Base-by-base conservation (phyloP, 495 filamentous ascomycete species). In the Neurospora terricola region DNA sequence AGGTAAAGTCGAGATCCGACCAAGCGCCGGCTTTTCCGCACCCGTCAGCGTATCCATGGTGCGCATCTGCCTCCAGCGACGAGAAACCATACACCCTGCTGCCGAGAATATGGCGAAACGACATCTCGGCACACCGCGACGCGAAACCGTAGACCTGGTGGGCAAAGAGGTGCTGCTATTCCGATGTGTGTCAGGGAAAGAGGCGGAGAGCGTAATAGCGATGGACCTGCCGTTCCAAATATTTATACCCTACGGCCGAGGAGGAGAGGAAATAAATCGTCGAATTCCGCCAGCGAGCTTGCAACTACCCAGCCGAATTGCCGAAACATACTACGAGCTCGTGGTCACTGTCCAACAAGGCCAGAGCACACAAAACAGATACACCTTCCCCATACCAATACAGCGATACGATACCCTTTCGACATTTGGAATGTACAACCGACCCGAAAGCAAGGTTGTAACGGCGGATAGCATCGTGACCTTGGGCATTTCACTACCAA, bases 341-440 rank as follows among this genome's bases (percentile, higher is more conserved):
- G 93, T 98, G 27, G 96, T 99, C 14, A 96, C 90, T 72, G 93
- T 99, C 16, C 95, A 98, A 79, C 96, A 99, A 80, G 93, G 94
- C 8, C 89, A 88, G 68, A 87, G 89, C 72, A 89, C 94, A 40
- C 91, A 98, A 80, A 92, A 91, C 77, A 97, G 96, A 84, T 96
- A 94, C 78, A 82, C 91, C 8, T 97, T 97, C 75, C 94, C 96
- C 1, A 92, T 98, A 1, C 96, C 96, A 14, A 89, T 99, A 74
- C 87, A 90, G 74, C 88, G 96, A 75, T 99, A 98, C 82, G 96
- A 99, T 81, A 99, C 94, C 4, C 85, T 99, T 38, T 98, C 94
- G 30, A 98, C 96, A 38, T 99, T 98, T 82, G 96, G 96, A 80
- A 99, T 99, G 96, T 99, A 98, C 83, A 98, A 98, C 82, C 90